Evolutionary conservation across 768 basidiomycete genomes (phyloP).

Genomic region (Tylopilus felleus): DNA sequence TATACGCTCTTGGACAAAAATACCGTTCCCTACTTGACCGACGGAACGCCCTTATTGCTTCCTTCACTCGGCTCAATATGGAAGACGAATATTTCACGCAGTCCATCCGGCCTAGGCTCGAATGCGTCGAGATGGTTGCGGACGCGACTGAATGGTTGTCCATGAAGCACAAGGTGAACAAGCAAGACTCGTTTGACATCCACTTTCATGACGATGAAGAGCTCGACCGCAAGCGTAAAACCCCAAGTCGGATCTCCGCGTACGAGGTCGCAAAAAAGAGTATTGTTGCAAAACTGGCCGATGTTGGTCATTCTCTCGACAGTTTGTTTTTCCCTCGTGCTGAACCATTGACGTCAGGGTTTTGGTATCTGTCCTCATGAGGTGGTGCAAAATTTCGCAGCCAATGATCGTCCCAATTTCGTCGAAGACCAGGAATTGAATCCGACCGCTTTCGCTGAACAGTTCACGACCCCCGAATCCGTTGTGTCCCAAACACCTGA

Average conservation of each 20-base stretch:
- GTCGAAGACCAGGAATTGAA: conserved; percentile 79
- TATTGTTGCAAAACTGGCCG: conserved; percentile 70
- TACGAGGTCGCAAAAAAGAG: conserved; percentile 85
- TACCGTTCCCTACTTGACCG: conserved; percentile 85
- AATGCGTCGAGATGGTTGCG: conserved; percentile 83
- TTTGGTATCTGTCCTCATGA: conserved; percentile 82
- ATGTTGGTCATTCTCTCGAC: conserved; percentile 46
- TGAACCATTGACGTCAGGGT: conserved; percentile 45
- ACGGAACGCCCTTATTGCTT: conserved; percentile 53
- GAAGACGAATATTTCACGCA: conserved; percentile 75
- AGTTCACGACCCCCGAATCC: conserved; percentile 73
- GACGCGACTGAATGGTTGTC: conserved; percentile 90
- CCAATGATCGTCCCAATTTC: conserved; percentile 57
- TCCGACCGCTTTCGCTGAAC: conserved; percentile 81
- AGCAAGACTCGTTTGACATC: conserved; percentile 58
- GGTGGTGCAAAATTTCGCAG: conserved; percentile 80
- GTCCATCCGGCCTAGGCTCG: conserved; percentile 61
- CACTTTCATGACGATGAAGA: conserved; percentile 70
- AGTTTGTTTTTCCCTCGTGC: neutral
- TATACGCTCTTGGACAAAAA: conserved; percentile 83
- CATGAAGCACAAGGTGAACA: conserved; percentile 77
- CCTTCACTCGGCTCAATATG: conserved; percentile 66
- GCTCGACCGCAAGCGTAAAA: conserved; percentile 63
- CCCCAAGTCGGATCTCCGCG: conserved; percentile 78
- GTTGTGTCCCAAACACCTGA: conserved; percentile 54